These are phyloP conservation scores for Dentipellis sp. DNA, from an alignment of 768 basidiomycete genomes.

Conservation along the genomic window DNA sequence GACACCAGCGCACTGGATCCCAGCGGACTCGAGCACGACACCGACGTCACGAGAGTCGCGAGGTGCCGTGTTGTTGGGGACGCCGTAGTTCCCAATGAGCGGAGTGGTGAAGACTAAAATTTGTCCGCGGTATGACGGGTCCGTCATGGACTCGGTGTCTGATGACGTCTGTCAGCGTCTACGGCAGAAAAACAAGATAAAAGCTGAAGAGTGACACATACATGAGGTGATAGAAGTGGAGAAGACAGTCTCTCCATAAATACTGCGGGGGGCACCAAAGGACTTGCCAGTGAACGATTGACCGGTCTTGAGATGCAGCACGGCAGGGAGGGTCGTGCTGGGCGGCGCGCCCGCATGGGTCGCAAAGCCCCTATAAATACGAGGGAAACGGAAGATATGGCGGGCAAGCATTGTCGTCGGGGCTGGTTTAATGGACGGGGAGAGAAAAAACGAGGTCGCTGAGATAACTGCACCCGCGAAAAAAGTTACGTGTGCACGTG, in stretches of 20 bases:
- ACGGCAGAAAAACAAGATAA: too few relatives aligned
- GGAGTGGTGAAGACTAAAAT: slow-evolving; percentile 98
- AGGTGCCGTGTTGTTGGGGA: slow-evolving; percentile 73
- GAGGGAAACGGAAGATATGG: slow-evolving; percentile 38
- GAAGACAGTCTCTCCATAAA: slow-evolving; percentile 97
- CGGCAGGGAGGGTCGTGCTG: slow-evolving; percentile 52
- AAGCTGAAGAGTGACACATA: slow-evolving; percentile 28
- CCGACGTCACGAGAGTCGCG: slow-evolving; percentile 72
- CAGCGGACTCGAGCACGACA: slow-evolving; percentile 79
- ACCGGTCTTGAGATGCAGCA: slow-evolving; percentile 88
- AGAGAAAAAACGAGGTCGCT: slow-evolving; percentile 88
- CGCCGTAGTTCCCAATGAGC: slow-evolving; percentile 97
- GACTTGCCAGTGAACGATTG: slow-evolving; percentile 85
- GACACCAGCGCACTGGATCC: slow-evolving; percentile 86
- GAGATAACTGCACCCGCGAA: slow-evolving; percentile 52
- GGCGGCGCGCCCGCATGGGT: slow-evolving; percentile 44
- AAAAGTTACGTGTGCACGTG: slow-evolving; percentile 2
- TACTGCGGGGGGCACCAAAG: slow-evolving; percentile 82
- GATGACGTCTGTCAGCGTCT: too few relatives aligned
- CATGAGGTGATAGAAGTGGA: slow-evolving; percentile 98
- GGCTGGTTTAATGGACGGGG: slow-evolving; percentile 26
- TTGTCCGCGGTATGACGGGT: slow-evolving; percentile 96
- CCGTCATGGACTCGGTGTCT: slow-evolving; percentile 99
- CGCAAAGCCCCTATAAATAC: slow-evolving; percentile 52
- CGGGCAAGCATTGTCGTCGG: slow-evolving; percentile 45